phyloP scores from a whole-genome alignment of 2,329 filamentous ascomycete genomes.

The Diplodia intermedia region DNA sequence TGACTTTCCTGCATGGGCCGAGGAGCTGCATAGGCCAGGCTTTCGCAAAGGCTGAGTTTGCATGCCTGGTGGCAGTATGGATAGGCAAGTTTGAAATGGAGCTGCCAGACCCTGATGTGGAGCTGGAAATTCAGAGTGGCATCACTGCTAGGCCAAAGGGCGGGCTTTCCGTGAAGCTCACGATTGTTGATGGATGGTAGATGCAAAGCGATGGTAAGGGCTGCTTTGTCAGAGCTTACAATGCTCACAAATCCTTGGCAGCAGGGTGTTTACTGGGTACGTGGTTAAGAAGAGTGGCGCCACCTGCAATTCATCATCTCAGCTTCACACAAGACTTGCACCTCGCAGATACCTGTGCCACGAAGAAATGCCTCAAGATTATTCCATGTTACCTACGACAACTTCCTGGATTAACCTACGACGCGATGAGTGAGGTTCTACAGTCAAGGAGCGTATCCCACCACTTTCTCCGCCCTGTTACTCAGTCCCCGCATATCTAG shows the following conservation, averaged over 20 bases:
- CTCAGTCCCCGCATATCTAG: background rate
- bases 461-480: background rate
- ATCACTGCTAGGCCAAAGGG: slow-evolving; percentile 76
- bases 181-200: slow-evolving; percentile 71
- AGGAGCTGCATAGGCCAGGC: slow-evolving; percentile 82
- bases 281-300: background rate
- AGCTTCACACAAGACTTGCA: background rate
- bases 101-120: slow-evolving; percentile 56
- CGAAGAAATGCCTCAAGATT: background rate
- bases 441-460: background rate
- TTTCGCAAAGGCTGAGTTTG: slow-evolving; percentile 86
- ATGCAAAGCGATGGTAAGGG: background rate
- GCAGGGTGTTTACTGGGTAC: background rate
- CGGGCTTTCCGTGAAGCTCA: slow-evolving; percentile 74
- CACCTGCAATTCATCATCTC: background rate
- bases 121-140: slow-evolving; percentile 70
- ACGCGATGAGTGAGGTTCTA: background rate
- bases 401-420: background rate
- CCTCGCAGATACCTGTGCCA: background rate
- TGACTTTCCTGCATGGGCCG: slow-evolving; percentile 88
- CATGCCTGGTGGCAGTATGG: slow-evolving; percentile 78
- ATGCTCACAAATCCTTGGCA: slow-evolving; percentile 24
- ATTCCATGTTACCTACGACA: background rate
- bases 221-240: slow-evolving; percentile 20
- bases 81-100: slow-evolving; percentile 76